These are phyloP conservation scores for Tricholoma terreum DNA, from an alignment of 768 basidiomycete species.

Conservation along the genomic window DNA sequence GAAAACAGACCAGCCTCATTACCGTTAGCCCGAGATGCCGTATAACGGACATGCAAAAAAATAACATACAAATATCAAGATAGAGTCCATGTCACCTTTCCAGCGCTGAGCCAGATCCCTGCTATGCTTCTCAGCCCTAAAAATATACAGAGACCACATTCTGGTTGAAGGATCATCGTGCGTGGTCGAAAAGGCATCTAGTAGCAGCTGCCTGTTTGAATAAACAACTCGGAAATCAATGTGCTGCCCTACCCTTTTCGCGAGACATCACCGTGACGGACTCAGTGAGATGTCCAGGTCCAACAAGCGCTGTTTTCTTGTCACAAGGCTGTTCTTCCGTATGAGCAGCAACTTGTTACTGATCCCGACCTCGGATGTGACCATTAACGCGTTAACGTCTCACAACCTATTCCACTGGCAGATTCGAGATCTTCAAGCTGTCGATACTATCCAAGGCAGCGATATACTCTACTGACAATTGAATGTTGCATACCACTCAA, in stretches of 20 bases:
- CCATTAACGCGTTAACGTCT: too few species aligned
- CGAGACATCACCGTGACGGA: too few species aligned
- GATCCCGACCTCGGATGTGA: too few species aligned
- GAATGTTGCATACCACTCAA: too few species aligned
- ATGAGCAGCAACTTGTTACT: too few species aligned
- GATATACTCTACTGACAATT: too few species aligned
- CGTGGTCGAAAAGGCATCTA: background rate
- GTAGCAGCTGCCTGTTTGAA: background rate
- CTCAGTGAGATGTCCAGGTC: too few species aligned
- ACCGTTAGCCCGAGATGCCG: background rate
- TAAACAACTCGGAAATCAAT: background rate
- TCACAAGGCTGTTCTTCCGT: too few species aligned
- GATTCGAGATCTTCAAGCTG: too few species aligned
- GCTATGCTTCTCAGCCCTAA: conserved; percentile 32
- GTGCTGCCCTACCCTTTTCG: background rate
- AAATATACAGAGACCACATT: conserved; percentile 37
- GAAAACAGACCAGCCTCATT: conserved; percentile 39
- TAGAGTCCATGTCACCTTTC: conserved; percentile 41
- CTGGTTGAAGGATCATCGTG: conserved; percentile 35
- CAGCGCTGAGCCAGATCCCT: conserved; percentile 30
- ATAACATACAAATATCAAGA: conserved; percentile 35
- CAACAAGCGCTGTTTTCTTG: too few species aligned
- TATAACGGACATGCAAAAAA: background rate
- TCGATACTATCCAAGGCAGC: too few species aligned
- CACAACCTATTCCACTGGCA: too few species aligned